phyloP scores from a whole-genome alignment of 1,284 basidiomycete species.

The Papiliotrema flavescens region DNA sequence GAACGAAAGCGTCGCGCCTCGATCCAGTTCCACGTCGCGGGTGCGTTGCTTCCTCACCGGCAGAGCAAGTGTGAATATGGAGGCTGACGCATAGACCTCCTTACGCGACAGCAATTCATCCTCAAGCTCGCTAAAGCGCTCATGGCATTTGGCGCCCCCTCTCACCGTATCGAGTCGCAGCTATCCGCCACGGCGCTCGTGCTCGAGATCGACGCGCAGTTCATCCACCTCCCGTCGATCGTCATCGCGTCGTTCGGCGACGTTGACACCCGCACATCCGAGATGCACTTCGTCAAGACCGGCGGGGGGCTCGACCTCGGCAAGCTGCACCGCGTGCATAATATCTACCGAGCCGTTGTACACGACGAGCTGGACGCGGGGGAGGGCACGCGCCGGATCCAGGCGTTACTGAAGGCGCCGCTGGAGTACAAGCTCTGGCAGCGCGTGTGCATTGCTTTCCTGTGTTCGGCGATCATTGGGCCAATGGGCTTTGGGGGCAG shows the following conservation, averaged over 20 bases:
- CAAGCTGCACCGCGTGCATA: slow-evolving; percentile 66
- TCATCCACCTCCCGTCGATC: slow-evolving; percentile 74
- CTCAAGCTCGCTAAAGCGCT: slow-evolving; percentile 75
- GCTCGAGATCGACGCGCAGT: slow-evolving; percentile 72
- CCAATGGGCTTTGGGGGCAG: slow-evolving; percentile 77
- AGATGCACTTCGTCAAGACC: slow-evolving; percentile 74
- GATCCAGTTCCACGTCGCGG: slow-evolving; percentile 32
- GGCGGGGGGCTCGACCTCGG: slow-evolving; percentile 66
- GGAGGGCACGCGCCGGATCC: slow-evolving; percentile 62
- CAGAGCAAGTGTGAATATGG: not conserved
- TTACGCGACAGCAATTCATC: slow-evolving; percentile 68
- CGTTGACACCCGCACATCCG: slow-evolving; percentile 62
- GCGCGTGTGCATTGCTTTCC: slow-evolving; percentile 67
- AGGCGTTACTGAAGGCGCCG: slow-evolving; percentile 58
- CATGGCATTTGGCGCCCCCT: slow-evolving; percentile 76
- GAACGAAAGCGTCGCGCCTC: slow-evolving; percentile 14
- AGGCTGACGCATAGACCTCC: slow-evolving; percentile 53
- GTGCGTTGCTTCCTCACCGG: slow-evolving; percentile 12
- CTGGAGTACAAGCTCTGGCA: slow-evolving; percentile 61
- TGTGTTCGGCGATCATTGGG: slow-evolving; percentile 71
- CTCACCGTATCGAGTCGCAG: slow-evolving; percentile 79
- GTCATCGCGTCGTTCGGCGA: slow-evolving; percentile 81
- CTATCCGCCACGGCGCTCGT: slow-evolving; percentile 72
- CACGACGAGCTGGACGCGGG: slow-evolving; percentile 67
- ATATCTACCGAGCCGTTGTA: slow-evolving; percentile 71